Percentiles rank a stretch among this genome's conserved stretches.
Evolutionary conservation across 148 eudicot species (phyloP).

Genomic region (Mesembryanthemum crystallinum): DNA sequence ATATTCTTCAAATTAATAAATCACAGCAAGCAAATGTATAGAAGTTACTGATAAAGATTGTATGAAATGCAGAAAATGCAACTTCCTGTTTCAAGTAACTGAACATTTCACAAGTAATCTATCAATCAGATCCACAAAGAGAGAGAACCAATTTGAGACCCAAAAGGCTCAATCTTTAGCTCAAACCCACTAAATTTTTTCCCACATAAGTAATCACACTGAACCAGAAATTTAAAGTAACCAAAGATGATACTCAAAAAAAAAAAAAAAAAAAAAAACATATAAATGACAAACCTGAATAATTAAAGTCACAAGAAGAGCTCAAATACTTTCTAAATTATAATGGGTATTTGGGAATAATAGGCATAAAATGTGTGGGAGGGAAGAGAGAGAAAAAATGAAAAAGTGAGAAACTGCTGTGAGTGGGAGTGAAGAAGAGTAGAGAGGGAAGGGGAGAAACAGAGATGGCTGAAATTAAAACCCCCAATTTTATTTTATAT

Average conservation of each 20-base stretch:
- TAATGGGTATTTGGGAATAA: background rate
- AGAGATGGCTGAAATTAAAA: background rate
- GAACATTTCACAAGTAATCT: background rate
- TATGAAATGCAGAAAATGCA: conserved; percentile 1
- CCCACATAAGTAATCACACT: background rate
- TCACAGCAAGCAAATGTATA: background rate
- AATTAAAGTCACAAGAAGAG: background rate
- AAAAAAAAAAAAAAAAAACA: background rate
- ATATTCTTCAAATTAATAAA: background rate
- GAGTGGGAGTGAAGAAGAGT: background rate
- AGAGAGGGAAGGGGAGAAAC: background rate
- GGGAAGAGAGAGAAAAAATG: background rate
- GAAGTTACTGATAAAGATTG: too few relatives aligned
- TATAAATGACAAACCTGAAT: background rate
- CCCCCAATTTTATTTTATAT: background rate
- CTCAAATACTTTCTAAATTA: background rate
- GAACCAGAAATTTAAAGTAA: background rate
- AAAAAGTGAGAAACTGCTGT: background rate
- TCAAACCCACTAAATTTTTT: background rate
- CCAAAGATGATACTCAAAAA: background rate
- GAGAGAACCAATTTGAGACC: background rate
- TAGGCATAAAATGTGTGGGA: background rate
- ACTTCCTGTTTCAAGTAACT: conserved; percentile 6
- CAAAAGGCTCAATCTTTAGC: conserved; percentile 8
- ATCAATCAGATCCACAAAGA: conserved; percentile 15